Conservation (phyloP, 2,329 filamentous ascomycete species). For the Conoideocrella luteorostrata region DNA sequence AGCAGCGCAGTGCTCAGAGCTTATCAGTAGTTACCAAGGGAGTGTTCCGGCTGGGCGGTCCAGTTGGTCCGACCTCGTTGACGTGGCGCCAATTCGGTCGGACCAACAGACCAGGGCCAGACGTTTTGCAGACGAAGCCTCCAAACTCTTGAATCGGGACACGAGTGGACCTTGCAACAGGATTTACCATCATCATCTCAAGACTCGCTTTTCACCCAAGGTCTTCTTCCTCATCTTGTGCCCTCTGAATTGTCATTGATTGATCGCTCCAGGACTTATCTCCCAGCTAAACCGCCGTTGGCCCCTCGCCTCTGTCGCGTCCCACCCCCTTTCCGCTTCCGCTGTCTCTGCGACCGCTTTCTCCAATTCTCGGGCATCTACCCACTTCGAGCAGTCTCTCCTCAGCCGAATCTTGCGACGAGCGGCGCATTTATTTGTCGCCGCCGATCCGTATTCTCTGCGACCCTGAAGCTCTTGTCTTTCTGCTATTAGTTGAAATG, state of each 20-base stretch:
- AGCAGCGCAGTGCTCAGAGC: too few relatives aligned
- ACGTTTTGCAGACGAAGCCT: too few relatives aligned
- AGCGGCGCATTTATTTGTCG: conserved; percentile 10
- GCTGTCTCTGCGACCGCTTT: background rate
- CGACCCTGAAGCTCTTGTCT: background rate
- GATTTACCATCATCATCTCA: background rate
- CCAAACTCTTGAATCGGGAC: too few relatives aligned
- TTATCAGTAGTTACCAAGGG: too few relatives aligned
- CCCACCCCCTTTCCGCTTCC: conserved; percentile 3
- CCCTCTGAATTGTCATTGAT: background rate
- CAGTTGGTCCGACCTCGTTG: too few relatives aligned
- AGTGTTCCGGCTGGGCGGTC: too few relatives aligned
- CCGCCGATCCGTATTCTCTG: background rate
- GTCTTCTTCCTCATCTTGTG: background rate
- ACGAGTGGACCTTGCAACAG: too few relatives aligned
- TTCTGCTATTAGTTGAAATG: conserved; percentile 18
- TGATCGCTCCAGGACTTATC: background rate
- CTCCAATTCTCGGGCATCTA: too few relatives aligned
- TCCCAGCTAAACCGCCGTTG: background rate
- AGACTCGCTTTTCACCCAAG: background rate
- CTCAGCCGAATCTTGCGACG: conserved; percentile 2
- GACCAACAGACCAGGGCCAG: too few relatives aligned
- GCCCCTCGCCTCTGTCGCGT: conserved; percentile 1
- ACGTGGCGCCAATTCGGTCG: too few relatives aligned
- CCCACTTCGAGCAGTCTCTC: background rate